Conservation (phyloP, 2,329 filamentous ascomycete genomes). For the Madurella fahalii region DNA sequence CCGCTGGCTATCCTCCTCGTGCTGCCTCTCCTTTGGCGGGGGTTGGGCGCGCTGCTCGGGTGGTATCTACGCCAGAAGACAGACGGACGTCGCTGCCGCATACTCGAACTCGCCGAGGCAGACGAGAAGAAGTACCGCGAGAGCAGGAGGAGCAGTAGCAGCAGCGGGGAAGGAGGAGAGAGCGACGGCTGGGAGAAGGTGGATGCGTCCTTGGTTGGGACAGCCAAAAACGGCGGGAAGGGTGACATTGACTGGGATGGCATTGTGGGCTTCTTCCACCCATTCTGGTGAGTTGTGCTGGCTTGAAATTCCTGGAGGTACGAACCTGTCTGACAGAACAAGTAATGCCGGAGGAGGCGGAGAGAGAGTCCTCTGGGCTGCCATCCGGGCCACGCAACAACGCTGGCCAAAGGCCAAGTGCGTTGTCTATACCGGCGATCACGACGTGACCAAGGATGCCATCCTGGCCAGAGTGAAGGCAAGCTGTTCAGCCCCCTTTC, state of each 20-base stretch:
- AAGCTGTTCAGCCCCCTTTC: conserved; percentile 12
- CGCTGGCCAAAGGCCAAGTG: conserved; percentile 86
- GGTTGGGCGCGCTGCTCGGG: conserved; percentile 46
- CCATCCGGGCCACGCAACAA: conserved; percentile 83
- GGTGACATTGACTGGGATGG: conserved; percentile 67
- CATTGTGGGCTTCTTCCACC: conserved; percentile 94
- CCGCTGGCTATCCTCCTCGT: conserved; percentile 12
- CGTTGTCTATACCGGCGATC: conserved; percentile 92
- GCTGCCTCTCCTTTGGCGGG: conserved; percentile 36
- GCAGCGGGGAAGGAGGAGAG: conserved; percentile 24
- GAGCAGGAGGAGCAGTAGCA: conserved; percentile 32
- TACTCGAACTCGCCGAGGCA: conserved; percentile 50
- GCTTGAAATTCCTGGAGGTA: background rate
- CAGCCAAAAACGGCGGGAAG: conserved; percentile 37
- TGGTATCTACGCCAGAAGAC: conserved; percentile 62
- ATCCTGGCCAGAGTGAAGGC: conserved; percentile 77
- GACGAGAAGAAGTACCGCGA: conserved; percentile 40
- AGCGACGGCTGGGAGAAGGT: conserved; percentile 71
- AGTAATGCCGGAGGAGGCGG: conserved; percentile 95
- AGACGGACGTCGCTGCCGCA: conserved; percentile 54
- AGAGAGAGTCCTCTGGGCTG: conserved; percentile 94
- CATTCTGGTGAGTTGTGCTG: conserved; percentile 71
- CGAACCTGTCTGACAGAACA: conserved; percentile 8
- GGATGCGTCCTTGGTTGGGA: conserved; percentile 41
- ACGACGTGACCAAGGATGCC: conserved; percentile 74